These are phyloP conservation scores for California macrophylla DNA, from an alignment of 441 rosid species.

Conservation along the genomic window DNA sequence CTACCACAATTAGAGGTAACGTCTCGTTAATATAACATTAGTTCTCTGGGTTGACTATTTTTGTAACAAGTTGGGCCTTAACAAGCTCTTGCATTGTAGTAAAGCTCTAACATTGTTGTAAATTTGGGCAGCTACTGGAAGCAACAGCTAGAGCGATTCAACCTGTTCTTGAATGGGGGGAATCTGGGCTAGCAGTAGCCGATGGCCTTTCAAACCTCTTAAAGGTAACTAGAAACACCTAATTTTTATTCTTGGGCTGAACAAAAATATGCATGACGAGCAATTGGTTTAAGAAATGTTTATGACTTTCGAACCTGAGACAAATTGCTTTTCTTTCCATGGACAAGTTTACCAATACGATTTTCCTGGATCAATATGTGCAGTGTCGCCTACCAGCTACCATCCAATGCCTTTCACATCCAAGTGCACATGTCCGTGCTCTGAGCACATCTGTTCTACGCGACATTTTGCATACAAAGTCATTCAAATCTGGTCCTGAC, in stretches of 20 bases:
- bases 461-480: conserved; percentile 46
- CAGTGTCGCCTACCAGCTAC: conserved; percentile 96
- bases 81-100: too few species aligned
- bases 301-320: too few species aligned
- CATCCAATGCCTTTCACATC: conserved; percentile 76
- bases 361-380: conserved; percentile 22
- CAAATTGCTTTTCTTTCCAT: background rate
- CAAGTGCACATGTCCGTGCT: conserved; percentile 93
- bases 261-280: background rate
- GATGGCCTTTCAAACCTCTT: conserved; percentile 88
- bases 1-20: conserved; percentile 89
- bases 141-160: conserved; percentile 92
- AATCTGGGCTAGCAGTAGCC: conserved; percentile 76
- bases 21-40: background rate
- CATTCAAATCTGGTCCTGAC: conserved; percentile 33
- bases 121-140: conserved; percentile 68
- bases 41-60: background rate
- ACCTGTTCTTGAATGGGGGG: conserved; percentile 77
- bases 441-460: conserved; percentile 86
- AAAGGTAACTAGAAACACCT: conserved; percentile 47
- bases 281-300: background rate
- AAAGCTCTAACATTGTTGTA: background rate
- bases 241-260: too few species aligned
- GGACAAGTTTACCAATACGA: conserved; percentile 9
- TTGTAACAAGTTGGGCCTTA: too few species aligned